Evolutionary conservation across 2,329 filamentous ascomycete species (phyloP).

Genomic region (Alternaria arbusti): DNA sequence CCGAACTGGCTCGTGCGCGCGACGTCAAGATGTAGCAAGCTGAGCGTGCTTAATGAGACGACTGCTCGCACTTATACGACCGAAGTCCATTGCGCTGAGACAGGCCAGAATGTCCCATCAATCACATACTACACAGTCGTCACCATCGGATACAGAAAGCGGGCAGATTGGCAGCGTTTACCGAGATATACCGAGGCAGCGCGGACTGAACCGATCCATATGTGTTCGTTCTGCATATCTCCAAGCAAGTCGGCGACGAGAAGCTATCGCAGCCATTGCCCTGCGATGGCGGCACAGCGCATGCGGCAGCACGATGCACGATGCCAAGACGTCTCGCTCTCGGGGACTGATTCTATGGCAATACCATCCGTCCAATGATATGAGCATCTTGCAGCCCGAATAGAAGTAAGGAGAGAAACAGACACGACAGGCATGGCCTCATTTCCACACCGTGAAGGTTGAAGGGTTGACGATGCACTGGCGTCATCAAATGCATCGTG

Average conservation of each 20-base stretch:
- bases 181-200: not conserved
- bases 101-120: not conserved
- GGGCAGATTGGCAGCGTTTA: not conserved
- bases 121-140: not conserved
- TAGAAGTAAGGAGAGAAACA: not conserved
- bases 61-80: not conserved
- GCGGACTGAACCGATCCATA: not conserved
- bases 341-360: not conserved
- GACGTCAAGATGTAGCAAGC: not conserved
- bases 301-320: not conserved
- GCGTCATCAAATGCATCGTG: not conserved
- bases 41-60: not conserved
- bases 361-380: not conserved
- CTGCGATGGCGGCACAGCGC: not conserved
- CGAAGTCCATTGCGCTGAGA: not conserved
- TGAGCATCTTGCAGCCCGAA: not conserved
- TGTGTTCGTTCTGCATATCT: not conserved
- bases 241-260: not conserved
- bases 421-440: not conserved
- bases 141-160: not conserved
- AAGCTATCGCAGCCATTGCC: not conserved
- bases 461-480: not conserved
- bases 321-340: not conserved
- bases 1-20: constrained; percentile 15
- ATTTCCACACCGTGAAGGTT: not conserved